Evolutionary conservation across 2,329 filamentous ascomycete genomes (phyloP), one percentile per base, ranked within the genome.

Genomic region (Shiraia bambusicola): DNA sequence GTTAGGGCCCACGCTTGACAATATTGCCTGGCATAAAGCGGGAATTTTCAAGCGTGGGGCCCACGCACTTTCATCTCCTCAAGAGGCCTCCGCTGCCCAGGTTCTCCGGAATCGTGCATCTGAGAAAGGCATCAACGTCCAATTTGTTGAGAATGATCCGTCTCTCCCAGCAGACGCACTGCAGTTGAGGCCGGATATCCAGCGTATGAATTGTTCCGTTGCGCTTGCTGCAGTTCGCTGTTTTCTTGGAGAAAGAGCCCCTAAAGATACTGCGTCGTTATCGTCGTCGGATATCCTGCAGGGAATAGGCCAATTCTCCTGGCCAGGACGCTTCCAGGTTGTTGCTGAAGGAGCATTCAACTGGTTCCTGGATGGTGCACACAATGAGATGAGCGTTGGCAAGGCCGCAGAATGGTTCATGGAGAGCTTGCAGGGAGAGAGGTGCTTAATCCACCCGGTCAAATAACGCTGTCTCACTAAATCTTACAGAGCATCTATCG

Each of bases 21-120:
- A 81, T 63, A 86, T 88, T 49, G 82, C 84, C 0, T 87, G 84
- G 84, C 83, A 88, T 66, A 88, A 88, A 67, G 80, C 82, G 1
- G 85, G 84, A 1, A 84, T 88, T 42, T 81, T 87, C 71, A 87
- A 87, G 67, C 41, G 60, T 1, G 79, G 77, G 1, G 72, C 73
- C 8, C 73, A 76, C 13, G 80, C 80, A 2, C 84, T 46, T 25
- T 45, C 44, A 16, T 16, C 28, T 27, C 25, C 24, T 25, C 52
- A 56, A 39, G 40, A 49, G 7, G 19, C 16, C 6, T 22, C 27
- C 10, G 49, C 34, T 34, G 37, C 27, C 16, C 16, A 29, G 17
- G 34, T 56, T 12, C 35, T 56, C 28, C 37, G 28, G 14, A 34
- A 24, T 11, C 42, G 51, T 13, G 53, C 51, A 24, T 19, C 31